Evolutionary conservation across 2,329 filamentous ascomycete genomes (phyloP).

Genomic region (Pseudogymnoascus sp.): DNA sequence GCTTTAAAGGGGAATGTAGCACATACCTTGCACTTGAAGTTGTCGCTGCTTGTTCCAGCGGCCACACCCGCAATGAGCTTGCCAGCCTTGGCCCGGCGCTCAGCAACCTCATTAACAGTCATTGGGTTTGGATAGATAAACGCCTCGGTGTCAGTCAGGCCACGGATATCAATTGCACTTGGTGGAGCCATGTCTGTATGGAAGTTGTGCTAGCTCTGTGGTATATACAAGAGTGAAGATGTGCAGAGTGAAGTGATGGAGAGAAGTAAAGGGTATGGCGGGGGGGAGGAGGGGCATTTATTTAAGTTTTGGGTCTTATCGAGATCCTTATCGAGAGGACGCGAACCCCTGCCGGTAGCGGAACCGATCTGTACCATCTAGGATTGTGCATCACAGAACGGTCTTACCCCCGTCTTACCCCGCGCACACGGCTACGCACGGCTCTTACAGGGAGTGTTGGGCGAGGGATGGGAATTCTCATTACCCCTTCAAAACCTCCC

Average conservation of each 20-base stretch:
- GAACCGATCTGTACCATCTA: background rate
- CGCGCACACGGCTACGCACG: slow-evolving; percentile 3
- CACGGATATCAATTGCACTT: slow-evolving; percentile 24
- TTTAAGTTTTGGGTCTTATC: slow-evolving; percentile 3
- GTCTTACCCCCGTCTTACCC: background rate
- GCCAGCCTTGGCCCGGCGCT: slow-evolving; percentile 61
- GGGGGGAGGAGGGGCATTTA: background rate
- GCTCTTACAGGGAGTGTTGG: background rate
- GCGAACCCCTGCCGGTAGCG: slow-evolving; percentile 1
- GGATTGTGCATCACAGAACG: background rate
- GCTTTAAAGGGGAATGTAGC: background rate
- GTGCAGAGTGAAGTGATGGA: background rate
- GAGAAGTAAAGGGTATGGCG: background rate
- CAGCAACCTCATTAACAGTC: slow-evolving; percentile 57
- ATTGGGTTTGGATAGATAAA: slow-evolving; percentile 32
- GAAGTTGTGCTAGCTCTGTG: background rate
- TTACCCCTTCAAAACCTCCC: background rate
- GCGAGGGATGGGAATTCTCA: background rate
- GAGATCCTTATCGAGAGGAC: background rate
- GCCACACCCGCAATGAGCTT: slow-evolving; percentile 68
- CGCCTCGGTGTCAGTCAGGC: slow-evolving; percentile 36
- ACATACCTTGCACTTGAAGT: slow-evolving; percentile 69
- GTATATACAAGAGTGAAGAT: background rate
- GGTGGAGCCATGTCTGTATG: background rate
- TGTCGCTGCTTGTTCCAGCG: slow-evolving; percentile 66